These are phyloP conservation scores for Seminavis robusta DNA, from an alignment of 108 stramenopile genomes.

Conservation along the genomic window DNA sequence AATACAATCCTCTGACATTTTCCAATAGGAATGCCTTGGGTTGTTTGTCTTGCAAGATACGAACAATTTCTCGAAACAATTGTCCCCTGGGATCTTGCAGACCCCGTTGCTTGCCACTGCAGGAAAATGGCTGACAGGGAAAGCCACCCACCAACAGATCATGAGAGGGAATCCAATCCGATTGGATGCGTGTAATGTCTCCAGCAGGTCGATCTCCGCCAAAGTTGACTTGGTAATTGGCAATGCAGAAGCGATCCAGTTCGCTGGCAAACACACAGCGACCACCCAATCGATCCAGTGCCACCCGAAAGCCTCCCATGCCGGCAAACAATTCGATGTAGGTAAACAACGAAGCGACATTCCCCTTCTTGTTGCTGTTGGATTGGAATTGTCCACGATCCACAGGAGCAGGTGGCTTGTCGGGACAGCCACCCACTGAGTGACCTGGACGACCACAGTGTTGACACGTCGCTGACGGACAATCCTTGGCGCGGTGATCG, in stretches of 20 bases:
- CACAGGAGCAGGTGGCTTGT: not conserved
- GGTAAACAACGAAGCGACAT: too few relatives aligned
- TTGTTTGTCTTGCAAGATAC: constrained; percentile 14
- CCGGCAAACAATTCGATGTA: constrained; percentile 69
- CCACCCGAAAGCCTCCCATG: constrained; percentile 70
- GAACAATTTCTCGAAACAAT: constrained; percentile 24
- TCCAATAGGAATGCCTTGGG: constrained; percentile 24
- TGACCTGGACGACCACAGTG: too few relatives aligned
- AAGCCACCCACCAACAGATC: constrained; percentile 32
- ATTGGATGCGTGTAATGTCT: constrained; percentile 43
- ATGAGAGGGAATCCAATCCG: constrained; percentile 27
- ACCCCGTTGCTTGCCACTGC: constrained; percentile 2
- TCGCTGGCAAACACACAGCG: constrained; percentile 63
- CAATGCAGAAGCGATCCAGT: constrained; percentile 32
- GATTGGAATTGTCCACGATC: not conserved
- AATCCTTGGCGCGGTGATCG: too few relatives aligned
- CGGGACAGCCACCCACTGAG: too few relatives aligned
- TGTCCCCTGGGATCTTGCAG: constrained; percentile 13
- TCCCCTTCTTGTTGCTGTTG: too few relatives aligned
- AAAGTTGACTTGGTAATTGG: constrained; percentile 47
- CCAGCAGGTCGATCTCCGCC: constrained; percentile 20
- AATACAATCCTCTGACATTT: constrained; percentile 24
- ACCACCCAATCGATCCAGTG: constrained; percentile 62
- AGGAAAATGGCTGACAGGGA: constrained; percentile 32
- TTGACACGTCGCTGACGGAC: too few relatives aligned